A percentile compares a stretch with the other conserved stretches of the same genome.
phyloP scores from a whole-genome alignment of 805 yeast genomes.

The Cyberlindnera amylophila region DNA sequence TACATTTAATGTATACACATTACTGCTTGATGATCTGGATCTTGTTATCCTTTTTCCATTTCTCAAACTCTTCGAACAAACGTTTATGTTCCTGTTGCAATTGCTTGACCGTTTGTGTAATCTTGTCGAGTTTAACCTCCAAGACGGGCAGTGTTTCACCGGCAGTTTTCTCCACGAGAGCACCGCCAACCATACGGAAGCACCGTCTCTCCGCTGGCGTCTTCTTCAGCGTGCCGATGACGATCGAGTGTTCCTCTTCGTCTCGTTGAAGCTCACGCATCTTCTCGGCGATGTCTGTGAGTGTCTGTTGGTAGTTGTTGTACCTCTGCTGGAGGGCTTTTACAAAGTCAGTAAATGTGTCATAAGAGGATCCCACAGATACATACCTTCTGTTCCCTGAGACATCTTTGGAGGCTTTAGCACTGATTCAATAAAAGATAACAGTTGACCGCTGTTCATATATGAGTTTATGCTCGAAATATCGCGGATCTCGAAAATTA shows the following conservation, averaged over 20 bases:
- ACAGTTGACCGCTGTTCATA: no score
- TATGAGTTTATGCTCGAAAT: no score
- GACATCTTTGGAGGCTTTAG: constrained; percentile 8
- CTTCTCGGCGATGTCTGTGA: constrained; percentile 44
- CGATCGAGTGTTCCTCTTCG: constrained; percentile 47
- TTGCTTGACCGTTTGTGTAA: constrained; percentile 33
- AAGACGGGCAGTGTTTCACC: constrained; percentile 68
- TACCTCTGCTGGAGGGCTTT: constrained; percentile 41
- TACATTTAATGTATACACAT: not conserved
- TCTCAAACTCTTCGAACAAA: constrained; percentile 36
- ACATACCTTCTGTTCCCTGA: constrained; percentile 13
- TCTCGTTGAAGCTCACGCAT: constrained; percentile 46
- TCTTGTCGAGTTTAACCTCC: constrained; percentile 50
- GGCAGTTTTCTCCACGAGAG: constrained; percentile 77
- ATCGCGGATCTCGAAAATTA: constrained; percentile 1
- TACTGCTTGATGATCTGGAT: constrained; percentile 32
- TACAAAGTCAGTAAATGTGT: not conserved
- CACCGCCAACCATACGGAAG: constrained; percentile 92
- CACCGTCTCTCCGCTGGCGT: constrained; percentile 66
- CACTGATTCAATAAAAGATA: no score
- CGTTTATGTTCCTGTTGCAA: constrained; percentile 32
- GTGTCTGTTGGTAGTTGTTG: constrained; percentile 47
- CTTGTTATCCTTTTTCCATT: constrained; percentile 37
- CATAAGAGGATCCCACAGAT: not conserved
- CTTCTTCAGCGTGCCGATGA: constrained; percentile 50